These are phyloP conservation scores for Aphanoascus verrucosus DNA, from an alignment of 2,329 filamentous ascomycete genomes.

Conservation along the genomic window DNA sequence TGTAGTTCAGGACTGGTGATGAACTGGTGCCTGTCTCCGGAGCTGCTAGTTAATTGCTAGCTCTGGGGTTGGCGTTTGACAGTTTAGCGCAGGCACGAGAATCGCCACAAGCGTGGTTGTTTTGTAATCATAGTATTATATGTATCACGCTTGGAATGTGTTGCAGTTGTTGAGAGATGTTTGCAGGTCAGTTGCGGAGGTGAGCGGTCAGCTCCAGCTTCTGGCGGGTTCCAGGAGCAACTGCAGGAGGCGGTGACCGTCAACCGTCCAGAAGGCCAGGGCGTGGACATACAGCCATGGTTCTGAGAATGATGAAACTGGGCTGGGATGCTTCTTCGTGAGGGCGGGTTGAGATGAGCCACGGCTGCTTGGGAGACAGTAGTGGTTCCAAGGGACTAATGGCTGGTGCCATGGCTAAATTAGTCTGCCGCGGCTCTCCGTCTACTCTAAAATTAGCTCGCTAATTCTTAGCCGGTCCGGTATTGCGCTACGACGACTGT, in stretches of 20 bases:
- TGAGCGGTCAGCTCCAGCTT: too few relatives aligned
- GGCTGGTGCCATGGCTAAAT: neutral
- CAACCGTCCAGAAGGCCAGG: too few relatives aligned
- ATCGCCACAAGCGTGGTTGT: constrained; percentile 10
- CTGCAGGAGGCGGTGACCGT: too few relatives aligned
- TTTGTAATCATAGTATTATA: constrained; percentile 12
- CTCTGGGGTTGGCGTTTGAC: constrained; percentile 2
- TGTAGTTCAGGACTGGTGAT: neutral
- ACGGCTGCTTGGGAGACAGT: too few relatives aligned
- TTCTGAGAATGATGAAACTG: too few relatives aligned
- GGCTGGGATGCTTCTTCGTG: too few relatives aligned
- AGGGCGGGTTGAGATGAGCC: too few relatives aligned
- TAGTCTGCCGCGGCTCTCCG: constrained; percentile 7
- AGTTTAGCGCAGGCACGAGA: constrained; percentile 6
- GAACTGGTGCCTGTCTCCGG: neutral
- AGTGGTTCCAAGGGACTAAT: neutral
- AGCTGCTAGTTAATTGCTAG: neutral
- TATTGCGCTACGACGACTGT: neutral
- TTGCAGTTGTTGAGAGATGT: too few relatives aligned
- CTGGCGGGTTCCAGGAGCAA: too few relatives aligned
- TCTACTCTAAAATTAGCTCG: neutral
- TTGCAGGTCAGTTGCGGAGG: too few relatives aligned
- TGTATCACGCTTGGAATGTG: constrained; percentile 5
- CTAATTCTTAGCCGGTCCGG: neutral
- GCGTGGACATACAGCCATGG: too few relatives aligned